These are phyloP conservation scores for Chionographis japonica DNA, from an alignment of 106 monocot genomes.

Conservation along the genomic window DNA sequence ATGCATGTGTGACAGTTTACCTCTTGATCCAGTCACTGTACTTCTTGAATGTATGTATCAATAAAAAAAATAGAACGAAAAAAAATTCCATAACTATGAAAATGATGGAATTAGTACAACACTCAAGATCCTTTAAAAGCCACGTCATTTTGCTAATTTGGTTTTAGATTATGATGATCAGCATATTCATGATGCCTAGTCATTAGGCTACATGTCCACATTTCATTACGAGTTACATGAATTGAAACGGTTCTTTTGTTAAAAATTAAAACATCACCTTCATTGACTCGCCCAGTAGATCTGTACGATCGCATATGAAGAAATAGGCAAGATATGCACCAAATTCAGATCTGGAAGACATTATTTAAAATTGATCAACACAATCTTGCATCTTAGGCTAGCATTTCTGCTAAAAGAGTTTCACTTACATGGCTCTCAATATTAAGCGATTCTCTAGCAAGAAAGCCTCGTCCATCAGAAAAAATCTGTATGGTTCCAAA, in stretches of 20 bases:
- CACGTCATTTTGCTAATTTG: too few relatives aligned
- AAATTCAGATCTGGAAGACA: constrained; percentile 81
- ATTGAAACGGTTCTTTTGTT: not conserved
- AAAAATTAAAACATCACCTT: constrained; percentile 47
- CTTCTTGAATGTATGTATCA: too few relatives aligned
- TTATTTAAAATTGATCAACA: constrained; percentile 16
- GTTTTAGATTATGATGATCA: too few relatives aligned
- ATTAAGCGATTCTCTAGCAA: constrained; percentile 69
- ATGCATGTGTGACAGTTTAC: too few relatives aligned
- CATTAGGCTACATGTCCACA: not conserved
- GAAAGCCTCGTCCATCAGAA: constrained; percentile 67
- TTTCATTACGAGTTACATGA: not conserved
- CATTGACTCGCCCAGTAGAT: constrained; percentile 65
- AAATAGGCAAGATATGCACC: constrained; percentile 71
- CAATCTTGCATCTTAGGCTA: not conserved
- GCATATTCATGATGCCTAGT: too few relatives aligned
- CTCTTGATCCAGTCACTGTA: too few relatives aligned
- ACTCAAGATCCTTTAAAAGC: too few relatives aligned
- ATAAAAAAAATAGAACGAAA: too few relatives aligned
- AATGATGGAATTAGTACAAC: too few relatives aligned
- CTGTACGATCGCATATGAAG: constrained; percentile 86
- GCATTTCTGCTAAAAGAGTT: not conserved
- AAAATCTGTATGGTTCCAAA: constrained; percentile 48
- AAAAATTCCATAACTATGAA: too few relatives aligned
- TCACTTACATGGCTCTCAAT: constrained; percentile 84